These are phyloP conservation scores for Dactylellina drechsleri DNA, from an alignment of 2,329 filamentous ascomycete genomes.

Conservation along the genomic window DNA sequence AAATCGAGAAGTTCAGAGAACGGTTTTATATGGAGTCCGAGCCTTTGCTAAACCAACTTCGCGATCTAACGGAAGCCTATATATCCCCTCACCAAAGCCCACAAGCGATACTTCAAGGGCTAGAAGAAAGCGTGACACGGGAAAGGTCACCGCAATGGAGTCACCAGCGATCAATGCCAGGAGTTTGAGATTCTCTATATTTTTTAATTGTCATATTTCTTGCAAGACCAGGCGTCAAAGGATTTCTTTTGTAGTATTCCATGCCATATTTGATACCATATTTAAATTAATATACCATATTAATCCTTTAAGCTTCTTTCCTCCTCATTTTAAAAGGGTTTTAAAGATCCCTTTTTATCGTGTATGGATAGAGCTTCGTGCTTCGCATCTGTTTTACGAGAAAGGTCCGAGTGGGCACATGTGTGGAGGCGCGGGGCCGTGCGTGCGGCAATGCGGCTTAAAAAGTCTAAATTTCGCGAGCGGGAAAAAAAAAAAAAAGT, in stretches of 20 bases:
- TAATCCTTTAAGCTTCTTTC: background rate
- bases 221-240: constrained; percentile 2
- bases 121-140: constrained; percentile 47
- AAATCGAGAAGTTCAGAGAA: constrained; percentile 51
- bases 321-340: background rate
- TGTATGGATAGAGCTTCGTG: background rate
- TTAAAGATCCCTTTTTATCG: background rate
- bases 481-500: constrained; percentile 50
- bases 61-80: constrained; percentile 39
- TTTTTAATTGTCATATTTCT: constrained; percentile 2
- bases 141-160: constrained; percentile 46
- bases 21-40: constrained; percentile 51
- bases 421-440: background rate
- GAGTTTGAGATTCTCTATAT: constrained; percentile 26
- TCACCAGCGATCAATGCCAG: constrained; percentile 42
- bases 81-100: constrained; percentile 50
- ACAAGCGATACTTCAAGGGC: constrained; percentile 44
- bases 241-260: background rate
- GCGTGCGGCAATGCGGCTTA: constrained; percentile 50
- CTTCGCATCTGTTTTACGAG: too few species aligned
- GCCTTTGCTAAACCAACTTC: constrained; percentile 35
- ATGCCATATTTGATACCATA: background rate
- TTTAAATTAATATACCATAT: constrained; percentile 2
- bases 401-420: background rate
- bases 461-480: constrained; percentile 49